Evolutionary conservation across 305 asterid genomes (phyloP).

Genomic region (Striga hermonthica): DNA sequence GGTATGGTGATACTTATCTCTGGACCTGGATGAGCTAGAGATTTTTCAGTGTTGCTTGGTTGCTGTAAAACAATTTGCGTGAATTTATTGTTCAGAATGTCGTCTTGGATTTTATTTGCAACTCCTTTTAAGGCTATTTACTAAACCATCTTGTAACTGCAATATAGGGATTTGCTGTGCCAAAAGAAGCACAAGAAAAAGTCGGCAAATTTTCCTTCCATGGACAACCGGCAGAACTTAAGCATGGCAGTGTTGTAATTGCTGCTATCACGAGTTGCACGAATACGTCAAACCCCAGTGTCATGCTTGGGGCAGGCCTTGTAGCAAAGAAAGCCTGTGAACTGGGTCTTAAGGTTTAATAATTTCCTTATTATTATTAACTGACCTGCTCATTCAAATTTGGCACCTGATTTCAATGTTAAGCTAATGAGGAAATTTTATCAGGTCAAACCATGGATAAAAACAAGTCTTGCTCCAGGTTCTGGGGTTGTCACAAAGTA

Average conservation of each 20-base stretch:
- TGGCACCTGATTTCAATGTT: constrained; percentile 21
- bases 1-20: constrained; percentile 10
- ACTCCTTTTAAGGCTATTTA: constrained; percentile 1
- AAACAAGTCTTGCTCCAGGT: constrained; percentile 98
- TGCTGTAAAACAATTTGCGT: constrained; percentile 11
- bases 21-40: constrained; percentile 22
- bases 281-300: constrained; percentile 97
- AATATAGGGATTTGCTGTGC: constrained; percentile 85
- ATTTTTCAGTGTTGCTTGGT: neutral
- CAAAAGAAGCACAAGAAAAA: constrained; percentile 85
- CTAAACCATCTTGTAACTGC: constrained; percentile 21
- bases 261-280: constrained; percentile 99
- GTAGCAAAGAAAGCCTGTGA: constrained; percentile 92
- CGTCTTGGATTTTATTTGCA: neutral
- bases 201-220: constrained; percentile 76
- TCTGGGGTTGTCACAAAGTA: constrained; percentile 93
- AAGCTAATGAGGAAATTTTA: constrained; percentile 25
- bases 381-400: constrained; percentile 18
- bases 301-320: constrained; percentile 98
- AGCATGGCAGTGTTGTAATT: constrained; percentile 92
- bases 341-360: constrained; percentile 73
- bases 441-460: constrained; percentile 97
- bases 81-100: neutral
- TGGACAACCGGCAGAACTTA: constrained; percentile 90
- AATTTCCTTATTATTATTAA: constrained; percentile 6